Percentiles rank a stretch among this genome's conserved stretches.
phyloP scores from a whole-genome alignment of 2,329 filamentous ascomycete species.

The Pyrenochaeta sp. region DNA sequence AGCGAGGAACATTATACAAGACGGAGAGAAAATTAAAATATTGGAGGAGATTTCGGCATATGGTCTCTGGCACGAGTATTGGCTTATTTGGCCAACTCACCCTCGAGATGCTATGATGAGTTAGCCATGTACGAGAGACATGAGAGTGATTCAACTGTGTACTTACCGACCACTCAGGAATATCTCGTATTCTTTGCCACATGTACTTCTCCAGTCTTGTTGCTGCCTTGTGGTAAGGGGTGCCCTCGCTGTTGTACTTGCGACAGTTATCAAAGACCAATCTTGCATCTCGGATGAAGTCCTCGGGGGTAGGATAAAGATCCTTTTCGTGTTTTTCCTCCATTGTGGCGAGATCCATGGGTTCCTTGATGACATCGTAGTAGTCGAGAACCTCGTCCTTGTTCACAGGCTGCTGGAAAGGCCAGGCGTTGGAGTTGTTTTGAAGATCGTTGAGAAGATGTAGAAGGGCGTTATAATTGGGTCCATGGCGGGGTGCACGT shows the following conservation, averaged over 20 bases:
- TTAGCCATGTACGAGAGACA: conserved; percentile 6
- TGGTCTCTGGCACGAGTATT: not conserved
- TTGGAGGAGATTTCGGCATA: too few species aligned
- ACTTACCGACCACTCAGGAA: conserved; percentile 79
- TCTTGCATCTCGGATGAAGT: conserved; percentile 87
- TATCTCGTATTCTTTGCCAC: conserved; percentile 90
- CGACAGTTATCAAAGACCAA: conserved; percentile 95
- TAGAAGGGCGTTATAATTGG: conserved; percentile 93
- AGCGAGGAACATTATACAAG: not conserved
- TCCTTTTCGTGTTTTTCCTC: conserved; percentile 94
- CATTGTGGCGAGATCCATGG: conserved; percentile 97
- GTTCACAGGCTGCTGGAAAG: conserved; percentile 92
- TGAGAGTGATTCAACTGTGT: not conserved
- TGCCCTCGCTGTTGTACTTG: conserved; percentile 95
- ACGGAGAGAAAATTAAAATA: not conserved
- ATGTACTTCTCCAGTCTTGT: conserved; percentile 94
- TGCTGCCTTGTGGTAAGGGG: conserved; percentile 92
- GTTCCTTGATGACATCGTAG: conserved; percentile 97
- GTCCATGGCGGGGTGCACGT: conserved; percentile 91
- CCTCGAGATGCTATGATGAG: conserved; percentile 34
- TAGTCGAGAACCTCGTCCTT: conserved; percentile 98
- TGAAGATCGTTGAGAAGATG: conserved; percentile 94
- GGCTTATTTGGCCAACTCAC: conserved; percentile 36
- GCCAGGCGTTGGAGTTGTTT: conserved; percentile 92
- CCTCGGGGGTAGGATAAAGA: conserved; percentile 87